These are phyloP conservation scores for Theobroma grandiflorum DNA, from an alignment of 441 rosid genomes.

Conservation along the genomic window DNA sequence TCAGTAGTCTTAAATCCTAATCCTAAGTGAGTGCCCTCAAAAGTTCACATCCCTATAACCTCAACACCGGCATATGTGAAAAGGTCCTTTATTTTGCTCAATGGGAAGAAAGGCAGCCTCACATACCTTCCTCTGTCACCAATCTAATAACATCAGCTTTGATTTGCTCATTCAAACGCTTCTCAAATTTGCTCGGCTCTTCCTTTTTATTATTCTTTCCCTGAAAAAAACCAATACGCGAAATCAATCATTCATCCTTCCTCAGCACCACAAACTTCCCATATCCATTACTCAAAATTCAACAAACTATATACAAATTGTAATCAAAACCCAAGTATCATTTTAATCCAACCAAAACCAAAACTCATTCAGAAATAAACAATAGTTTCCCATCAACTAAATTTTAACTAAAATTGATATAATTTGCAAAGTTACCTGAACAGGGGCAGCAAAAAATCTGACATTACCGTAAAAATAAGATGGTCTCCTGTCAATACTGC, in stretches of 20 bases:
- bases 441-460: constrained; percentile 59
- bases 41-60: not conserved
- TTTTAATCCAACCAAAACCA: constrained; percentile 6
- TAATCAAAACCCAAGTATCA: not conserved
- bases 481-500: constrained; percentile 33
- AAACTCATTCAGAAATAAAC: not conserved
- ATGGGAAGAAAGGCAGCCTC: not conserved
- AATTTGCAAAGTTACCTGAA: constrained; percentile 45
- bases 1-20: not conserved
- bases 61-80: not conserved
- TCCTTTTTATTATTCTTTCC: constrained; percentile 48
- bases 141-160: constrained; percentile 53
- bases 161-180: constrained; percentile 55
- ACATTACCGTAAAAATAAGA: constrained; percentile 39
- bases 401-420: not conserved
- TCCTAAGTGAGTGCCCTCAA: not conserved
- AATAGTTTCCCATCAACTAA: not conserved
- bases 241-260: not conserved
- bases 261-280: not conserved
- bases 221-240: constrained; percentile 37
- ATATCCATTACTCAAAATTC: not conserved
- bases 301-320: not conserved
- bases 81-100: not conserved
- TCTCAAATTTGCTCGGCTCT: constrained; percentile 38
- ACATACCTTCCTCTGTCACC: constrained; percentile 63